Evolutionary conservation across 106 monocot species (phyloP), one percentile per base, ranked within the genome.

Genomic region (Cymbidium sinense): DNA sequence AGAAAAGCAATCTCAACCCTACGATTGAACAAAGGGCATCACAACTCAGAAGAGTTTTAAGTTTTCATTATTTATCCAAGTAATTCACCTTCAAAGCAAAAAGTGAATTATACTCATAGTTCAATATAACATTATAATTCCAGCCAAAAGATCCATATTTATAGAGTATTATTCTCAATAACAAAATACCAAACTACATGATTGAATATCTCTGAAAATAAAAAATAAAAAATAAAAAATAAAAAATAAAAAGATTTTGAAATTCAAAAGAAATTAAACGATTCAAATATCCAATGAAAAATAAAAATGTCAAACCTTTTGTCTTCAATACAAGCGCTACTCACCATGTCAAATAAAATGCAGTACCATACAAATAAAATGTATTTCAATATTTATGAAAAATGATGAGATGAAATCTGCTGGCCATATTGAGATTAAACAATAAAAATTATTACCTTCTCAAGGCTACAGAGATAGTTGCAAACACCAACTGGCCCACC

Each of bases 401-500:
- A 67, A 30, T 13, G 21, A 67, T 67, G 9, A 67, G 67, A 58
- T 67, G 17, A 33, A 33, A 29, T 67, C 15, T 33, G 13, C 10
- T 30, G 31, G 13, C 13, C 28, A 33, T 4, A 30, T 67, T 15
- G 67, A 31, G 33, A 33, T 31, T 30, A 34, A 62, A 37, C 77
- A 77, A 62, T 41, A 34, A 3, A 20, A 18, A 3, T 36, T 70
- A 43, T 13, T 86, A 98, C 96, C 94, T 98, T 94, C 35, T 80
- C 75, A 70, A 98, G 83, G 81, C 75, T 88, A 67, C 87, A 92
- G 54, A 98, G 91, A 83, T 87, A 70, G 41, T 90, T 79, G 75
- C 91, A 94, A 58, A 98, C 92, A 82, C 90, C 91, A 84, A 25
- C 71, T 70, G 96, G 96, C 34, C 96, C 96, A 82, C 85, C 87